Conservation (phyloP, 225 moss, liverwort and hornwort genomes). For the Takakia lepidozioides region DNA sequence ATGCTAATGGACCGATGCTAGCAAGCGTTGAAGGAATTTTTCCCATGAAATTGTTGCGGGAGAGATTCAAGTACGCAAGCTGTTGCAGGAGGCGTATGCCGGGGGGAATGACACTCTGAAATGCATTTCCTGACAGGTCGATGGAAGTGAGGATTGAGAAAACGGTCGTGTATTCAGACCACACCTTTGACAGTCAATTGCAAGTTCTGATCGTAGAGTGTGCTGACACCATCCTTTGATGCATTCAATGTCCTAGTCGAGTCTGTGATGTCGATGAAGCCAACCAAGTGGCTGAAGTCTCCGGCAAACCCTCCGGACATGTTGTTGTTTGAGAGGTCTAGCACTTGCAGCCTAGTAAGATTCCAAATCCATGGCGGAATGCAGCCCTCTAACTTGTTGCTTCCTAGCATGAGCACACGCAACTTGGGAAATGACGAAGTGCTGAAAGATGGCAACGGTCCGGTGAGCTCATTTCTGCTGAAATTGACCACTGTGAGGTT, state of each 20-base stretch:
- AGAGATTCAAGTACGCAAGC: no score
- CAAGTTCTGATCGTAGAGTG: constrained; percentile 16
- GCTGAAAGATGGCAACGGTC: background rate
- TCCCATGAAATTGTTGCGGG: no score
- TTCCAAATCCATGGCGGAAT: constrained; percentile 22
- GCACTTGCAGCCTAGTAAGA: constrained; percentile 18
- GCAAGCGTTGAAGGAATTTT: no score
- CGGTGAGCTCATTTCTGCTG: background rate
- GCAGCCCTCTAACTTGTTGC: constrained; percentile 9
- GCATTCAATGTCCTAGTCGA: background rate
- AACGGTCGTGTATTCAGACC: no score
- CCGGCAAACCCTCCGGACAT: constrained; percentile 8
- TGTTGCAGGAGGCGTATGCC: no score
- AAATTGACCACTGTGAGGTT: background rate
- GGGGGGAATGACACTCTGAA: no score
- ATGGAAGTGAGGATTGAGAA: no score
- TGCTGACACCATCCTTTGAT: background rate
- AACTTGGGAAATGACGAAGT: background rate
- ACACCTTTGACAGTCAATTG: no score
- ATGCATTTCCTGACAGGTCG: no score
- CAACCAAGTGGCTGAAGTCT: constrained; percentile 16
- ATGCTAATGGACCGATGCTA: no score
- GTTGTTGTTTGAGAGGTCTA: constrained; percentile 21
- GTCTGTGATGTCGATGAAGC: constrained; percentile 14
- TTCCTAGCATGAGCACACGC: constrained; percentile 3